Percentiles rank a stretch among this genome's conserved stretches.
These are phyloP conservation scores for Cladosporium oxysporum DNA, from an alignment of 2,329 filamentous ascomycete genomes.

Conservation along the genomic window DNA sequence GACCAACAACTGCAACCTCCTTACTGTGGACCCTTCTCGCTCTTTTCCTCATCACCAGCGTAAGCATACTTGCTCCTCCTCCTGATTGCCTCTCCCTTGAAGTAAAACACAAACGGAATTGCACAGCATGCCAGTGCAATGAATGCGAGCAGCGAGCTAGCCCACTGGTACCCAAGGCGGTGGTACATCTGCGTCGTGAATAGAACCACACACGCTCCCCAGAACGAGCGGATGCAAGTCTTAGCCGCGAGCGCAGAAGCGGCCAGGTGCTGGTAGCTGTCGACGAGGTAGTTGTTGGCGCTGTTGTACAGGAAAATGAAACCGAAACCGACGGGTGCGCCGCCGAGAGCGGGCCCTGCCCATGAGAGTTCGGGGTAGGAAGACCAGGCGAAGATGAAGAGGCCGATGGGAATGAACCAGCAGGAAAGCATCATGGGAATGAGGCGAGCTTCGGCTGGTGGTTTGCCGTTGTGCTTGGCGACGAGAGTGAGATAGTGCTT, in stretches of 20 bases:
- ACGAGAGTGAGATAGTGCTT: conserved; percentile 25
- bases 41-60: conserved; percentile 48
- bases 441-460: conserved; percentile 52
- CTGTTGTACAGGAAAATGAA: conserved; percentile 50
- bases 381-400: conserved; percentile 59
- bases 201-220: conserved; percentile 40
- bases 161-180: conserved; percentile 41
- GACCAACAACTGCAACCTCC: neutral
- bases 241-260: conserved; percentile 52
- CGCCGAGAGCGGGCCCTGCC: conserved; percentile 54
- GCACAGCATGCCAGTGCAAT: conserved; percentile 60
- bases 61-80: conserved; percentile 48
- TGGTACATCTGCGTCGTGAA: conserved; percentile 41
- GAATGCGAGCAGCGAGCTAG: conserved; percentile 53
- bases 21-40: conserved; percentile 28
- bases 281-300: conserved; percentile 49
- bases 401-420: conserved; percentile 47
- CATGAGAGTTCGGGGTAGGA: conserved; percentile 44
- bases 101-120: conserved; percentile 35
- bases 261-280: conserved; percentile 51
- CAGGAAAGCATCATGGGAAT: conserved; percentile 54
- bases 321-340: conserved; percentile 56
- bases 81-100: conserved; percentile 32
- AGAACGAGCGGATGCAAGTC: conserved; percentile 41
- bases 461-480: conserved; percentile 43